Percentiles rank a stretch among this genome's conserved stretches.
These are phyloP conservation scores for Gossypium lobatum DNA, from an alignment of 441 rosid genomes.

Conservation along the genomic window DNA sequence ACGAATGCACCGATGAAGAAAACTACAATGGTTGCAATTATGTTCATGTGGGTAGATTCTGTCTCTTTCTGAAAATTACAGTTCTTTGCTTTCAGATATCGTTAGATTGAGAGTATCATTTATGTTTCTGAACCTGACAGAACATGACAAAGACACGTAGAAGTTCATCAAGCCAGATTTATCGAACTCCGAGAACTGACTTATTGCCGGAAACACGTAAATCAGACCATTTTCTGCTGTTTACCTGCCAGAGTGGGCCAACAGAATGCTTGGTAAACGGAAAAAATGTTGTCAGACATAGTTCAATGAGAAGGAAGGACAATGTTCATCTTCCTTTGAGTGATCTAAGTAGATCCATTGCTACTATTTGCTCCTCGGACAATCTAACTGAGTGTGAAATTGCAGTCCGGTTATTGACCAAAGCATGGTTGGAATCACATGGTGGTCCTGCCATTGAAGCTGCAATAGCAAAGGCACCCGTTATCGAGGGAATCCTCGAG, in stretches of 20 bases:
- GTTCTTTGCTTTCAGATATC: background rate
- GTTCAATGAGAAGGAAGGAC: constrained; percentile 15
- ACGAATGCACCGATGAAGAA: constrained; percentile 18
- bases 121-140: constrained; percentile 23
- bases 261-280: constrained; percentile 32
- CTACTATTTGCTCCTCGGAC: constrained; percentile 35
- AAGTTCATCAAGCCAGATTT: constrained; percentile 26
- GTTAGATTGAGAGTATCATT: constrained; percentile 6
- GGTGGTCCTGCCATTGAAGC: constrained; percentile 31
- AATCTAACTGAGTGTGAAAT: constrained; percentile 38
- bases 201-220: constrained; percentile 22
- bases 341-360: constrained; percentile 34
- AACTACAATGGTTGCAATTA: constrained; percentile 26
- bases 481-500: constrained; percentile 47
- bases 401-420: constrained; percentile 34
- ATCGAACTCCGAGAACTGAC: constrained; percentile 15
- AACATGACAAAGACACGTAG: constrained; percentile 17
- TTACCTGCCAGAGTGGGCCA: constrained; percentile 35
- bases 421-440: constrained; percentile 42
- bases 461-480: constrained; percentile 31
- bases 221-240: constrained; percentile 24
- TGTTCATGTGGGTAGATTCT: constrained; percentile 32
- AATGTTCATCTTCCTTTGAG: constrained; percentile 14
- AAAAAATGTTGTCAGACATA: constrained; percentile 14
- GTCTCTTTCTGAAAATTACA: background rate